Evolutionary conservation across 352 stramenopile species (phyloP).

Genomic region (Phytophthora megakarya): DNA sequence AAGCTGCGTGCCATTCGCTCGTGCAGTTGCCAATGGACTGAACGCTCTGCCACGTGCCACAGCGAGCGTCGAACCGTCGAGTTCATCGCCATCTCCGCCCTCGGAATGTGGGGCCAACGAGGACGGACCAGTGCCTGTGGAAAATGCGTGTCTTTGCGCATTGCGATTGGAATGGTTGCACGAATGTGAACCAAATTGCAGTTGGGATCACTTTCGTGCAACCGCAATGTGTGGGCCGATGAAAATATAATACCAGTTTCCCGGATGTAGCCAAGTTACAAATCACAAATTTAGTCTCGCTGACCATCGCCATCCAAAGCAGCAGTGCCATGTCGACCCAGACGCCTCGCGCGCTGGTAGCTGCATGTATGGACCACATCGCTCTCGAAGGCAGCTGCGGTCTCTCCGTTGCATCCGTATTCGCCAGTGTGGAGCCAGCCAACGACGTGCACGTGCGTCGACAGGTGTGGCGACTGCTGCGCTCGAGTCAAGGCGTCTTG

Average conservation of each 20-base stretch:
- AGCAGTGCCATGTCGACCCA: constrained; percentile 17
- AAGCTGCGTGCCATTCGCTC: constrained; percentile 1
- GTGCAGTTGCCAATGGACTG: constrained; percentile 11
- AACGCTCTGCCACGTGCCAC: constrained; percentile 10
- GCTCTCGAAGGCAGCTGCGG: constrained; percentile 60
- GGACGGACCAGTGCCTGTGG: constrained; percentile 4
- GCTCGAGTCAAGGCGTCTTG: constrained; percentile 46
- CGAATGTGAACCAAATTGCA: no score
- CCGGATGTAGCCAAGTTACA: constrained; percentile 1
- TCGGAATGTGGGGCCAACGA: constrained; percentile 23
- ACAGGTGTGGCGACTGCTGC: constrained; percentile 62
- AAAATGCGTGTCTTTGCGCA: constrained; percentile 16
- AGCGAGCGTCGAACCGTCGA: constrained; percentile 28
- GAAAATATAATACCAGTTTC: no score
- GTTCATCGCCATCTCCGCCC: constrained; percentile 20
- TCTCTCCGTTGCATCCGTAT: constrained; percentile 43
- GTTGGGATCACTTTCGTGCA: no score
- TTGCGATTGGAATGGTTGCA: no score
- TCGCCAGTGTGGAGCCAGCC: constrained; percentile 48
- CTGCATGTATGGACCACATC: constrained; percentile 66
- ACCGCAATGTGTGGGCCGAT: no score
- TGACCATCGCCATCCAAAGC: constrained; percentile 25
- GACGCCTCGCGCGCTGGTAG: constrained; percentile 51
- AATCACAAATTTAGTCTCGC: constrained; percentile 2
- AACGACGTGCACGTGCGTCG: constrained; percentile 49